phyloP scores from a whole-genome alignment of 2,329 filamentous ascomycete species.

The Metarhizium guizhouense region DNA sequence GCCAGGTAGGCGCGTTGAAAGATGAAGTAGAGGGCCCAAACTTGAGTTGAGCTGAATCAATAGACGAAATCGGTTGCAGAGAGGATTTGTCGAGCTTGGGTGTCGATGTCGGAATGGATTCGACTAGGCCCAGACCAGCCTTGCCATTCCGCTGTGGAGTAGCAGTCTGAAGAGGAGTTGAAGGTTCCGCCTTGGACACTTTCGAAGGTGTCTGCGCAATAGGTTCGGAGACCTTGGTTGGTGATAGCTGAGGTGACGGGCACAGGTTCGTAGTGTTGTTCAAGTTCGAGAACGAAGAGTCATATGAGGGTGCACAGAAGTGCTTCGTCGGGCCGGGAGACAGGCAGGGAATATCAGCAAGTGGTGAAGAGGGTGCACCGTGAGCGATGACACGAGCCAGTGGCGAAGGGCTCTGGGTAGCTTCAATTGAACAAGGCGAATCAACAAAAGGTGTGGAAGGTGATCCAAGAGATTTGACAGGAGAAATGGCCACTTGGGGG shows the following conservation, averaged over 20 bases:
- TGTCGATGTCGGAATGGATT: constrained; percentile 12
- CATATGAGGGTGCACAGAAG: background rate
- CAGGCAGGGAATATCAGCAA: background rate
- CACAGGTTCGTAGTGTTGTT: background rate
- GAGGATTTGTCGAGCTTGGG: constrained; percentile 9
- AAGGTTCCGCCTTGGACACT: background rate
- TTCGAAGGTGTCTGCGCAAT: background rate
- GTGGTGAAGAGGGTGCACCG: background rate
- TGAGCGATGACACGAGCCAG: background rate
- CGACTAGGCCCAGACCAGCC: constrained; percentile 15
- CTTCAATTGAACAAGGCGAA: constrained; percentile 1
- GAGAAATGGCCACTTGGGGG: constrained; percentile 18
- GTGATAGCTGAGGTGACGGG: background rate
- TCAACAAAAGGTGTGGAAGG: constrained; percentile 18
- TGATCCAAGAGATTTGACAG: constrained; percentile 18
- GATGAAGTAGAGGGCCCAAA: constrained; percentile 20
- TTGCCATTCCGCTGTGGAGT: constrained; percentile 1
- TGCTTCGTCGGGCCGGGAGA: background rate
- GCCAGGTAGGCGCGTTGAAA: constrained; percentile 19
- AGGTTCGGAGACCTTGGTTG: background rate
- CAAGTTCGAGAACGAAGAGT: background rate
- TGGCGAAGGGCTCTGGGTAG: background rate
- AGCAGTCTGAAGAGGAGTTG: background rate
- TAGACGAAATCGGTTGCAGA: constrained; percentile 10
- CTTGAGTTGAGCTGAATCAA: constrained; percentile 12